These are phyloP conservation scores for Penicillium sp. DNA, from an alignment of 2,329 filamentous ascomycete species.

Conservation along the genomic window DNA sequence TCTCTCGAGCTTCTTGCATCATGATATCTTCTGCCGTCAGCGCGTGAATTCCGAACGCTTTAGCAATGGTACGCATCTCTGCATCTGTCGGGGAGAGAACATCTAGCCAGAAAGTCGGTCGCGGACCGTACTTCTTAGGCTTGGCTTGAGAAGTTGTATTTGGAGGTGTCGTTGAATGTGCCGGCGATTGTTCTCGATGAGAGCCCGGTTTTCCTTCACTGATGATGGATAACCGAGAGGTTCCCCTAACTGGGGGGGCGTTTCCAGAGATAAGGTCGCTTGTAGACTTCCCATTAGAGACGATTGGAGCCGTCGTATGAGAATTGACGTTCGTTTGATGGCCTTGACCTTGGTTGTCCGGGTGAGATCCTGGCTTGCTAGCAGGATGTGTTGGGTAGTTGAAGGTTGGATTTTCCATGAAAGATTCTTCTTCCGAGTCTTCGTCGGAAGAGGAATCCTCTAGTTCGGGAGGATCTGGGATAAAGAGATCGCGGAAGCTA, in stretches of 20 bases:
- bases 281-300: constrained; percentile 10
- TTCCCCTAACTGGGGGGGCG: constrained; percentile 12
- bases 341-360: constrained; percentile 8
- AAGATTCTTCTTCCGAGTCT: constrained; percentile 43
- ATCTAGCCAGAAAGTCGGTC: constrained; percentile 96
- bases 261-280: background rate
- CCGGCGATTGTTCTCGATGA: constrained; percentile 26
- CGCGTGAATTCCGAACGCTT: constrained; percentile 93
- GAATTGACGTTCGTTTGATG: constrained; percentile 4
- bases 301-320: background rate
- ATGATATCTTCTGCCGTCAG: constrained; percentile 95
- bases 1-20: constrained; percentile 95
- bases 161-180: constrained; percentile 20
- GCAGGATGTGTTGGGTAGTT: constrained; percentile 5
- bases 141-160: constrained; percentile 31
- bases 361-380: constrained; percentile 4
- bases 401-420: constrained; percentile 16
- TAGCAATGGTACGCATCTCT: constrained; percentile 92
- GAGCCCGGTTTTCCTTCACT: constrained; percentile 36
- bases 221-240: constrained; percentile 37
- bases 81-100: constrained; percentile 85
- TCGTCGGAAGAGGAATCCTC: constrained; percentile 71
- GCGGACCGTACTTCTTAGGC: constrained; percentile 66
- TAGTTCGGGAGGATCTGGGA: constrained; percentile 77
- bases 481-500: constrained; percentile 82